Evolutionary conservation across 2,329 filamentous ascomycete genomes (phyloP), one percentile per base, ranked within the genome.

Genomic region (Beauveria bassiana): DNA sequence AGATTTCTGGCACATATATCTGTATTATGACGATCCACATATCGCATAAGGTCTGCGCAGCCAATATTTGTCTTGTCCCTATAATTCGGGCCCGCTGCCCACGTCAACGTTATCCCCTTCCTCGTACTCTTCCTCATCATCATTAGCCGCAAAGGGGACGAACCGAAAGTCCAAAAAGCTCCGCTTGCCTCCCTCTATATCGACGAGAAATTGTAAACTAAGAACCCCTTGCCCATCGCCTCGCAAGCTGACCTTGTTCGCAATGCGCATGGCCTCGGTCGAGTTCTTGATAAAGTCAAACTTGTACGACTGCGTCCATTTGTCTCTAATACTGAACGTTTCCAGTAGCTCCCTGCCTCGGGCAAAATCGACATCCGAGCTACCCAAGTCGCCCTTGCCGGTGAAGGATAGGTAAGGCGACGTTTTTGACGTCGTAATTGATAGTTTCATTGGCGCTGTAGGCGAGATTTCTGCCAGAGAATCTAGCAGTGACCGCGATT

Each of bases 181-280:
- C 45, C 86, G 79, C 26, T 80, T 79, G 5, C 83, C 82, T 7
- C 83, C 83, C 64, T 95, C 91, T 47, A 93, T 81, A 71, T 97
- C 91, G 18, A 99, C 88, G 89, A 99, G 95, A 69, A 98, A 97
- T 71, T 99, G 95, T 72, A 98, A 77, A 74, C 91, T 97, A 65
- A 99, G 74, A 34, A 99, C 93, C 0, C 95, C 93, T 71, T 96
- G 91, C 2, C 84, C 81, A 73, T 99, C 95, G 0, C 91, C 88
- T 18, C 95, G 82, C 64, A 99, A 82, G 71, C 92, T 96, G 62
- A 98, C 93, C 75, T 98, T 99, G 69, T 84, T 93, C 5, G 93
- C 91, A 43, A 92, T 85, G 51, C 88, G 86, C 93, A 99, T 98
- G n/a, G 95, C 93, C 65, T 93, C 87, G 51, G 86, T 86, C 0